phyloP scores from a whole-genome alignment of 805 yeast species.

The Spathaspora arborariae region DNA sequence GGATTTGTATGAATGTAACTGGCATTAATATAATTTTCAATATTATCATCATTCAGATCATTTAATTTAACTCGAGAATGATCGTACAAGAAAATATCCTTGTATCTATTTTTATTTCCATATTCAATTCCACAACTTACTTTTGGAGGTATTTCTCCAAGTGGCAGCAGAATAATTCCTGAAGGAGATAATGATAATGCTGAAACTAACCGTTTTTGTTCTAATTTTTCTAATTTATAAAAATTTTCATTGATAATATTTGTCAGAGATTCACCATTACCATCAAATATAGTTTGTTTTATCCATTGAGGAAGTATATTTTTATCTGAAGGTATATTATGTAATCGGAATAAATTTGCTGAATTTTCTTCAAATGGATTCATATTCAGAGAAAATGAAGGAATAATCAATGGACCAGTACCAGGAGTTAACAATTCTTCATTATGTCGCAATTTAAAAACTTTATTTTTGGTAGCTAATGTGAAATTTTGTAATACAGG shows the following conservation, averaged over 20 bases:
- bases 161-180: background rate
- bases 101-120: constrained; percentile 80
- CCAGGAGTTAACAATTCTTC: constrained; percentile 39
- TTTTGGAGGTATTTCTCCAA: constrained; percentile 27
- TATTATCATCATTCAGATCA: constrained; percentile 14
- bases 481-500: background rate
- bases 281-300: constrained; percentile 9
- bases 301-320: constrained; percentile 29
- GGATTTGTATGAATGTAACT: constrained; percentile 47
- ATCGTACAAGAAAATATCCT: constrained; percentile 84
- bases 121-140: constrained; percentile 77
- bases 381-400: background rate
- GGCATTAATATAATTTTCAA: constrained; percentile 77
- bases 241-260: constrained; percentile 41
- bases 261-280: constrained; percentile 1
- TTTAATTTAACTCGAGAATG: constrained; percentile 71
- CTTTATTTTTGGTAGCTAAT: background rate
- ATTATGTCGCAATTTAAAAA: constrained; percentile 45
- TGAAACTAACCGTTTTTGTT: constrained; percentile 58
- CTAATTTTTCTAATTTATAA: constrained; percentile 62
- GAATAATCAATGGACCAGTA: background rate
- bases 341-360: constrained; percentile 12
- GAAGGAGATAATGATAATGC: constrained; percentile 17
- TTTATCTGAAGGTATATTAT: constrained; percentile 10
- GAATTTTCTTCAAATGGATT: constrained; percentile 4